phyloP scores from a whole-genome alignment of 2,329 filamentous ascomycete species.

The Fusarium azukiicola region DNA sequence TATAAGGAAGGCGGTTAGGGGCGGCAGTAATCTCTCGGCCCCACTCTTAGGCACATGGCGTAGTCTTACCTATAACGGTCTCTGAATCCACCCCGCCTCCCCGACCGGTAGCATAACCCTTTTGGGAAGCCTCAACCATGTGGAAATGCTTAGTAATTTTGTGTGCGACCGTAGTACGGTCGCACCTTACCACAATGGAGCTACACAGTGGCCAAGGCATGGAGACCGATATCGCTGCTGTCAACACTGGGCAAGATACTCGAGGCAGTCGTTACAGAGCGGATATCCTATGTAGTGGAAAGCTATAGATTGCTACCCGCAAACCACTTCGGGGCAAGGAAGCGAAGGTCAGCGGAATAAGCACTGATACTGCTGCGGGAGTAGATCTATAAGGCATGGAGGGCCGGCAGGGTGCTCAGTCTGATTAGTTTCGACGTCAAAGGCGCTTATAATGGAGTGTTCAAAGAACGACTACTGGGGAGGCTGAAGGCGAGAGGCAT shows the following conservation, averaged over 20 bases:
- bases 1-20: too few relatives aligned
- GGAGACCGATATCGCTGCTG: constrained; percentile 53
- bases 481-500: neutral
- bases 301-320: neutral
- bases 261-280: neutral
- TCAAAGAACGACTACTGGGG: neutral
- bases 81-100: too few relatives aligned
- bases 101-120: too few relatives aligned
- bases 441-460: neutral
- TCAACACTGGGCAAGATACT: constrained; percentile 51
- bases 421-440: neutral
- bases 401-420: neutral
- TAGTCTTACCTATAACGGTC: too few relatives aligned
- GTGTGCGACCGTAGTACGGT: too few relatives aligned
- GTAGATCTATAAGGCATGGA: neutral
- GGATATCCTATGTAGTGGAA: neutral
- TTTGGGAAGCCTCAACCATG: too few relatives aligned
- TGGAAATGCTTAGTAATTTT: too few relatives aligned
- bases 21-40: too few relatives aligned
- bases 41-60: too few relatives aligned
- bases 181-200: too few relatives aligned
- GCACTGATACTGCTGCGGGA: neutral
- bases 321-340: neutral
- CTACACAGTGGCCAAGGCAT: constrained; percentile 52
- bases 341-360: neutral